Base-by-base conservation (phyloP, 495 filamentous ascomycete species). In the Penicillium maclennaniae region DNA sequence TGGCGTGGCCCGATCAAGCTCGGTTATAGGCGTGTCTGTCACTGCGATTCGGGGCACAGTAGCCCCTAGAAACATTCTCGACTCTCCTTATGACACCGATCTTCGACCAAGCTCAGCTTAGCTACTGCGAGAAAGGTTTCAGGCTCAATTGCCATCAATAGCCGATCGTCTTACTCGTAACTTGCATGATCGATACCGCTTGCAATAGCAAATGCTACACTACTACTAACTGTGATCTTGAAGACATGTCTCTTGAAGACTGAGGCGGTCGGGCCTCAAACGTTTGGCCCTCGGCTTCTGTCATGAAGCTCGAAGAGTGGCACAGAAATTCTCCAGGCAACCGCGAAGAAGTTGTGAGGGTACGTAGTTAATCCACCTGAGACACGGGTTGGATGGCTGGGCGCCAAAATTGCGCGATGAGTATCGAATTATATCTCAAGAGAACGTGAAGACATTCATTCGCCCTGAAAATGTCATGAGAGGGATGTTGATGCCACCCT, bases 1-100 rank as follows among this genome's bases (percentile, higher is more conserved):
- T 45, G 28, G 51, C 56, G 51, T 59, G 56, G 42, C 16, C 23
- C 40, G 5, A 21, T 12, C 10, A 17, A 19, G 47, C 16, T 41
- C 49, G 20, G 36, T 21, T 45, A 58, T 58, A 59, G 53, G 53
- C 8, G 43, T 43, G 21, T 14, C 12, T 7, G 4, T 28, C 38
- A 3, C n/a, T n/a, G n/a, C 37, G 9, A 41, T 40, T 34, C 10
- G 31, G 31, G 31, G 1, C 10, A 34, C 10, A 31, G 6, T 31
- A 1, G 27, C 31, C 31, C 45, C 36, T 47, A 34, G 45, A 37
- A 47, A 34, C 31, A 34, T 34, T 34, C 31, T 34, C 31, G 31
- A 14, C 31, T 34, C 31, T 34, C 8, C 31, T 12, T 10, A 12
- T 0, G 3, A 12, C 31, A 34, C 15, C 4, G 9, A 12, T 10